These are phyloP conservation scores for Fomitopsis betulina DNA, from an alignment of 1,284 basidiomycete species.

Conservation along the genomic window DNA sequence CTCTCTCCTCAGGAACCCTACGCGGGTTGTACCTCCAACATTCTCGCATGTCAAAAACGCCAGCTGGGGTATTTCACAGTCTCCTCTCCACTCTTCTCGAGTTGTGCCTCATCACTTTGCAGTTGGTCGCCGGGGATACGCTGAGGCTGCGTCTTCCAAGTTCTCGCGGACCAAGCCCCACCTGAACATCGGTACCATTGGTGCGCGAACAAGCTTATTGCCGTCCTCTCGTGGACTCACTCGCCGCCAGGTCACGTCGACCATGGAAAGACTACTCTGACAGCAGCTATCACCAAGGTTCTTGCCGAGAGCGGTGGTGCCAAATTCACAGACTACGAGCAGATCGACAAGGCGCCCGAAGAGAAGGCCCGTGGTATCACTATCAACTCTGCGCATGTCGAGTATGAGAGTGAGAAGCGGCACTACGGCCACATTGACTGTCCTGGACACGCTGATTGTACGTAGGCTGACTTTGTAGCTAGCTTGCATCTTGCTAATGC, in stretches of 20 bases:
- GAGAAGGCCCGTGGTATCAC: slow-evolving; percentile 99
- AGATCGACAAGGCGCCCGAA: slow-evolving; percentile 99
- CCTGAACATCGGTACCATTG: slow-evolving; percentile 97
- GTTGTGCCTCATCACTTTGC: neutral
- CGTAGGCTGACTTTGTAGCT: slow-evolving; percentile 22
- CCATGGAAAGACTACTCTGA: slow-evolving; percentile 95
- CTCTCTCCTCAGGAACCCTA: slow-evolving; percentile 24
- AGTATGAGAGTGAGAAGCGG: slow-evolving; percentile 90
- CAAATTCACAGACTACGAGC: slow-evolving; percentile 95
- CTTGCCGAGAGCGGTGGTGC: slow-evolving; percentile 80
- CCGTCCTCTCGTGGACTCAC: slow-evolving; percentile 1
- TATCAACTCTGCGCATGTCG: slow-evolving; percentile 93
- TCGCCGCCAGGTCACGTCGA: slow-evolving; percentile 75
- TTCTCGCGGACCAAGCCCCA: slow-evolving; percentile 89
- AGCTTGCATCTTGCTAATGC: neutral
- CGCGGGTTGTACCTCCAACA: slow-evolving; percentile 13
- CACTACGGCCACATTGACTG: slow-evolving; percentile 99
- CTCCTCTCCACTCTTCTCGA: neutral
- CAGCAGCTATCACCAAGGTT: slow-evolving; percentile 98
- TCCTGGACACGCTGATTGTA: slow-evolving; percentile 91
- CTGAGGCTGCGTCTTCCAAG: slow-evolving; percentile 60
- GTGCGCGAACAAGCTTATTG: slow-evolving; percentile 32
- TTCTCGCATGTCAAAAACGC: slow-evolving; percentile 19
- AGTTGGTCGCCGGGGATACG: slow-evolving; percentile 60
- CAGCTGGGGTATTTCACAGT: slow-evolving; percentile 17